Conservation (phyloP, 257 asterid species). For the Catharanthus roseus region DNA sequence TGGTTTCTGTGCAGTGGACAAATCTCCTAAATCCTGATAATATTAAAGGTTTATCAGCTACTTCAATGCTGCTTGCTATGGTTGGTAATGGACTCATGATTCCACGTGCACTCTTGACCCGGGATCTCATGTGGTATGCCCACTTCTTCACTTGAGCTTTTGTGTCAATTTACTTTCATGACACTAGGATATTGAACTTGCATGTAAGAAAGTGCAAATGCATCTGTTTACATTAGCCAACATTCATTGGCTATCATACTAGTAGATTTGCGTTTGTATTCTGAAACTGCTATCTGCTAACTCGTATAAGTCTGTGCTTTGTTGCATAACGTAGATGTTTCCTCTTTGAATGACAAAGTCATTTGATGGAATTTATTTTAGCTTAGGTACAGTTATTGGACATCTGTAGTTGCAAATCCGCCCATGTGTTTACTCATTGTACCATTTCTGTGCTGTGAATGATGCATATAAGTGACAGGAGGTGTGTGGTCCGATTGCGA, state of each 20-base stretch:
- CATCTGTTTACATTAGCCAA: background rate
- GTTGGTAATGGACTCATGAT: conserved; percentile 91
- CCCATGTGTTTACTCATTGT: background rate
- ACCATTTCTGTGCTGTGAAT: background rate
- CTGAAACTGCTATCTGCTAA: background rate
- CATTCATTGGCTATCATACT: background rate
- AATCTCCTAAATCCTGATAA: conserved; percentile 82
- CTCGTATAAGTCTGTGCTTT: background rate
- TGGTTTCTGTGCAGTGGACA: conserved; percentile 60
- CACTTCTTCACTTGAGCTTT: background rate
- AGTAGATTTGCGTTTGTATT: background rate
- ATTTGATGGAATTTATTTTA: background rate
- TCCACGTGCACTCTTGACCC: conserved; percentile 82
- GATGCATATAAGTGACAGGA: too few species aligned
- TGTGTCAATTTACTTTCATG: conserved; percentile 9
- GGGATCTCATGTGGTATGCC: conserved; percentile 90
- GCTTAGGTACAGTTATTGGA: background rate
- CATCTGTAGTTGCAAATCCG: background rate
- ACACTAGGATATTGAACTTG: background rate
- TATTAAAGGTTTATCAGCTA: conserved; percentile 78
- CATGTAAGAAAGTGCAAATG: background rate
- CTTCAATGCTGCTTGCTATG: conserved; percentile 93
- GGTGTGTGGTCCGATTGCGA: too few species aligned
- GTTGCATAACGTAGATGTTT: background rate
- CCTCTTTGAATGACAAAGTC: background rate